Evolutionary conservation across 192 early-diverging fungal genomes (phyloP).

Genomic region (Podila epicladia): DNA sequence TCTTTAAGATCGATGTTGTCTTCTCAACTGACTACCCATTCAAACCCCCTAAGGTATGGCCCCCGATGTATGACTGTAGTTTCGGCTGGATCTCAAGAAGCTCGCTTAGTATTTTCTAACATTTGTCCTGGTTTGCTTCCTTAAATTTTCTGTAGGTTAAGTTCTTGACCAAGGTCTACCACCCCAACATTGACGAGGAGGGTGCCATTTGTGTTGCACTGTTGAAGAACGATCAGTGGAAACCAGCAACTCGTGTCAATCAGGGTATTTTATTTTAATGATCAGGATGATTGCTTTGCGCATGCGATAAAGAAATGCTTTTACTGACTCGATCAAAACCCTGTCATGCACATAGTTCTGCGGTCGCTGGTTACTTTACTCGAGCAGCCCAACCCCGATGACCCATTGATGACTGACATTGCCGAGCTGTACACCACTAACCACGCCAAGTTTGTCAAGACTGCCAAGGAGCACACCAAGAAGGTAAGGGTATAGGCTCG

Average conservation of each 20-base stretch:
- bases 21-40: constrained; percentile 83
- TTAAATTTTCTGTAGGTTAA: constrained; percentile 61
- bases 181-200: constrained; percentile 85
- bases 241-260: constrained; percentile 77
- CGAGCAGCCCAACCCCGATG: constrained; percentile 83
- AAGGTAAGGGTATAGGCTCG: constrained; percentile 54
- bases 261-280: constrained; percentile 56
- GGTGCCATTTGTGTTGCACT: constrained; percentile 81
- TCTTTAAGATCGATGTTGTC: constrained; percentile 74
- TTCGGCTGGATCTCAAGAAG: not conserved
- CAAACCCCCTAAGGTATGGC: constrained; percentile 77
- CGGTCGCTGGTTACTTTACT: constrained; percentile 69
- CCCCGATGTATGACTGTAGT: not conserved
- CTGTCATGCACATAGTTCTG: constrained; percentile 58
- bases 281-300: not conserved
- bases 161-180: constrained; percentile 83
- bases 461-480: constrained; percentile 78
- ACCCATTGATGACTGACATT: constrained; percentile 78
- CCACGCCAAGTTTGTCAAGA: constrained; percentile 68
- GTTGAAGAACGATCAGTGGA: constrained; percentile 86
- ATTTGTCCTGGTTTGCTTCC: not conserved
- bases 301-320: no score
- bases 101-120: no score
- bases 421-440: constrained; percentile 79
- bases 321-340: not conserved